phyloP scores from a whole-genome alignment of 2,329 filamentous ascomycete species.

The Colletotrichum chlorophyti region DNA sequence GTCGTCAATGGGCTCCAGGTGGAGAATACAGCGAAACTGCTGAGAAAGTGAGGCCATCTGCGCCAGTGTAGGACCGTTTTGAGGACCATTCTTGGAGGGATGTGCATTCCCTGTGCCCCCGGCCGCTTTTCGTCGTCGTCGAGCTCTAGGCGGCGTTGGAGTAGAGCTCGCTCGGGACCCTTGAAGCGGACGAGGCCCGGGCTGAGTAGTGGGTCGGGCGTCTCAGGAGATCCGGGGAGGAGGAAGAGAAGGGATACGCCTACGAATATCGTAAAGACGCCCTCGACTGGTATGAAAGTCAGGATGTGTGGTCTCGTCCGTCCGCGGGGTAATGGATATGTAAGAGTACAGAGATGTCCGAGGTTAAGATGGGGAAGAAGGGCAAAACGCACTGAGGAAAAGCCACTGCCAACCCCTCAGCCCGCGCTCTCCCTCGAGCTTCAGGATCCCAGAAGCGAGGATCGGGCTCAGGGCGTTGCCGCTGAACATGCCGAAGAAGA shows the following conservation, averaged over 20 bases:
- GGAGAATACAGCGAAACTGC: slow-evolving; percentile 57
- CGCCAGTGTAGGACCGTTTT: slow-evolving; percentile 50
- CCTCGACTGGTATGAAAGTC: slow-evolving; percentile 44
- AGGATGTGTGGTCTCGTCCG: neutral
- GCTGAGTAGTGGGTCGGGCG: slow-evolving; percentile 45
- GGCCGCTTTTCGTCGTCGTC: slow-evolving; percentile 40
- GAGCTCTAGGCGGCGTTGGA: slow-evolving; percentile 42
- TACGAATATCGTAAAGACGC: slow-evolving; percentile 49
- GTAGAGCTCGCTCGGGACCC: slow-evolving; percentile 37
- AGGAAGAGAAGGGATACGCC: slow-evolving; percentile 46
- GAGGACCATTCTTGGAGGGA: slow-evolving; percentile 46
- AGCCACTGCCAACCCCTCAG: slow-evolving; percentile 59
- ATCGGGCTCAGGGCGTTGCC: slow-evolving; percentile 56
- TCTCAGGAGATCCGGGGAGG: slow-evolving; percentile 49
- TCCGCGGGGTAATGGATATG: neutral
- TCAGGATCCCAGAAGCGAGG: slow-evolving; percentile 54
- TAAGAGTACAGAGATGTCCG: neutral
- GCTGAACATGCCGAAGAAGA: slow-evolving; percentile 62
- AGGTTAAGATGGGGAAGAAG: no score
- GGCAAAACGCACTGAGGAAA: slow-evolving; percentile 47
- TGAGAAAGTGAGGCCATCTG: slow-evolving; percentile 55
- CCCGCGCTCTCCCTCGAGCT: slow-evolving; percentile 46
- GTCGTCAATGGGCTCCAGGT: slow-evolving; percentile 60
- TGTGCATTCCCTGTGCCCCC: slow-evolving; percentile 43
- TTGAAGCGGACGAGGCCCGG: slow-evolving; percentile 46